Percentiles rank a stretch among this genome's conserved stretches.
Conservation (phyloP, 169 alveolate species). For the Eimeria acervulina region DNA sequence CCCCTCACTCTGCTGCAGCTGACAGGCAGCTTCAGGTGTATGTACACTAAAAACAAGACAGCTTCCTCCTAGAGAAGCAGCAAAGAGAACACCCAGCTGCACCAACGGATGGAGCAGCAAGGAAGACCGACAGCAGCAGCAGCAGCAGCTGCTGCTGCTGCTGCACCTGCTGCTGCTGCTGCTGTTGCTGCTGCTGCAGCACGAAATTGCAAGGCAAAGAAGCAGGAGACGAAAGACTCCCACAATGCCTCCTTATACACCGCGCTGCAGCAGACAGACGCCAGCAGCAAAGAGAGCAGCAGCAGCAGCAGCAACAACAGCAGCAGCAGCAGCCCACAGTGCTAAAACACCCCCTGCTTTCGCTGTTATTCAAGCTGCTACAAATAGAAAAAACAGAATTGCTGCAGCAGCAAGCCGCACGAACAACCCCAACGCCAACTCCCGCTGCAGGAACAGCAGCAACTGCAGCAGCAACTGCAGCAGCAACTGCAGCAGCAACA, state of each 20-base stretch:
- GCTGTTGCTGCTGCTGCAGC: too few species aligned
- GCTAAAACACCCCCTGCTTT: background rate
- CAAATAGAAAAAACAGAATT: background rate
- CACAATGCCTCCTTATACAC: too few species aligned
- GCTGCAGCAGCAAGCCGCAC: conserved; percentile 11
- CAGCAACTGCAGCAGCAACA: conserved; percentile 26
- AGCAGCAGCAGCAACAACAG: background rate
- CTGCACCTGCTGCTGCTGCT: too few species aligned
- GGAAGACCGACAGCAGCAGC: too few species aligned
- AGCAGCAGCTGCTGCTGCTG: too few species aligned
- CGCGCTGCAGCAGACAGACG: too few species aligned
- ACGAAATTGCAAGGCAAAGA: background rate
- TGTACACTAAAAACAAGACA: too few species aligned
- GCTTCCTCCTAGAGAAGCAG: too few species aligned
- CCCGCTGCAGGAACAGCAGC: conserved; percentile 5
- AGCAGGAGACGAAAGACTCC: background rate
- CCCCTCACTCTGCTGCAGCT: too few species aligned
- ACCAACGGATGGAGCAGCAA: too few species aligned
- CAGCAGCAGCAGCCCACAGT: background rate
- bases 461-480: conserved; percentile 28
- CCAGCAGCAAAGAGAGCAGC: background rate
- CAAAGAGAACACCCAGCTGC: too few species aligned
- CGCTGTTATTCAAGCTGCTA: background rate
- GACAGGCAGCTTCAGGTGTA: too few species aligned
- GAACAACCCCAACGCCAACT: background rate